Conservation (phyloP, 257 asterid species). For the Solanum arcanum region DNA sequence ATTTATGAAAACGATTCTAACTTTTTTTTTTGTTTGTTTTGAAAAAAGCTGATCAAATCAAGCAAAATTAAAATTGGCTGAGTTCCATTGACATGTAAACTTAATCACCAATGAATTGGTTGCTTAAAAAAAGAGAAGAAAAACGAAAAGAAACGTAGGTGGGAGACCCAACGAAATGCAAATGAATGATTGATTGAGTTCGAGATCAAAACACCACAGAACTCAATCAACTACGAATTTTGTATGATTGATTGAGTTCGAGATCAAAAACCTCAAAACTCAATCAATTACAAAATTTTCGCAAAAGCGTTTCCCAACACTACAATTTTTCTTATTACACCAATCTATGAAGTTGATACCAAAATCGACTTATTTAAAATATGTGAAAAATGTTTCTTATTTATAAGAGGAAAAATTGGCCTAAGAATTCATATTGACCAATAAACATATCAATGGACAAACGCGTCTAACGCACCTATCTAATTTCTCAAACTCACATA, state of each 20-base stretch:
- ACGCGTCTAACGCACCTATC: background rate
- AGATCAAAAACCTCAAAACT: background rate
- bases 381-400: background rate
- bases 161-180: background rate
- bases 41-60: background rate
- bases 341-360: background rate
- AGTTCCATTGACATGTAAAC: background rate
- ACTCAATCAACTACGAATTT: background rate
- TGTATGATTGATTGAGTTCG: background rate
- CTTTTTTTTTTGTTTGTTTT: background rate
- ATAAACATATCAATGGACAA: background rate
- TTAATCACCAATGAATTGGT: background rate
- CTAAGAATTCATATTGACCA: background rate
- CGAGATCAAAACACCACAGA: background rate
- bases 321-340: background rate
- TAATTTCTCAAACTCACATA: background rate
- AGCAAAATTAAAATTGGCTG: background rate
- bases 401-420: background rate
- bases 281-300: background rate
- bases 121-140: background rate
- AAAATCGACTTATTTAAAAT: background rate
- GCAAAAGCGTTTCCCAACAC: background rate
- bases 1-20: background rate
- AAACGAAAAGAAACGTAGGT: background rate
- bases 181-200: background rate